Base-by-base conservation (phyloP, 176 grass and related monocot genomes). In the Aegilops umbellulata region DNA sequence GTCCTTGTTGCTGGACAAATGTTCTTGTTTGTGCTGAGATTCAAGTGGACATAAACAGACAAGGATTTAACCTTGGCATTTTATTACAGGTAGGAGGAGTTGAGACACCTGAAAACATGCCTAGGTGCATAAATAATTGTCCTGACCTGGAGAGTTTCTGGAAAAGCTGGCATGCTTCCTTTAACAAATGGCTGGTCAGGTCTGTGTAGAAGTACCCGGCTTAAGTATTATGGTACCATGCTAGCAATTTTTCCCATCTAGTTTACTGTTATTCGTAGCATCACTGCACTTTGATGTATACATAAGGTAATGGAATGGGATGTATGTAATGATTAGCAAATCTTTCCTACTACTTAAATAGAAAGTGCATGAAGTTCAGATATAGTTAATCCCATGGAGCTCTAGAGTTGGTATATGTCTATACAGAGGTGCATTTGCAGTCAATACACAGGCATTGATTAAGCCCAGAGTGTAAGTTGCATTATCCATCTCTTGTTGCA, bases 111-210 rank as follows among this genome's bases (percentile, higher is more conserved):
- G 97, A 98, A 86, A 98, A 98, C 80, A 95, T 98, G 97, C 97
- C 93, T 20, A 94, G 86, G 47, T 98, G 97, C 74, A 90, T 95
- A 86, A 98, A 95, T 87, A 95, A 95, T 80, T 98, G 97, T 72
- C 90, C 92, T 51, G 86, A 98, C 70, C 90, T 98, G 82, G 97
- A 98, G 79, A 95, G 90, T 82, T 98, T 98, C 81, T 98, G 94
- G 97, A 98, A 95, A 94, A 95, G 92, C 66, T 98, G 97, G 97
- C 97, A 95, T 89, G 93, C 93, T 78, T 95, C 96, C 60, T 98
- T 88, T 83, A 98, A 98, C 66, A 98, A 67, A 96, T 98, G 97
- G 97, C 81, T 98, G 89, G 94, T 98, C 89, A 98, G 94, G 97
- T 98, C 80, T 60, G 71, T 42, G 22, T 53, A 69, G 25, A 76